Conservation (phyloP, 371 early-diverging fungal species). For the Rozella allomycis region DNA sequence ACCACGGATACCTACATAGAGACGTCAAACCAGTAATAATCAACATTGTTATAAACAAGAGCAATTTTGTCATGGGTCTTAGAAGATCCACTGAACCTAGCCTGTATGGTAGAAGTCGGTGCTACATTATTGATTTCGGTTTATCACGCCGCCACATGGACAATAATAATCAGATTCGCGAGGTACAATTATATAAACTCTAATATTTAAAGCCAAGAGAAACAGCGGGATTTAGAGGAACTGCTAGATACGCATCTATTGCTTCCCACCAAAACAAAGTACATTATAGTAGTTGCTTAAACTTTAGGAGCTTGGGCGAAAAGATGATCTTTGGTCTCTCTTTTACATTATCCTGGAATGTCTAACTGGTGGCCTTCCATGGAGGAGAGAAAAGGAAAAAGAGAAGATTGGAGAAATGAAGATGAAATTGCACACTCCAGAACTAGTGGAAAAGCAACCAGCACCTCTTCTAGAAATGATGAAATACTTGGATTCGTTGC, state of each 20-base stretch:
- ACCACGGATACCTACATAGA: slow-evolving; percentile 29
- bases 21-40: slow-evolving; percentile 53
- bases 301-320: slow-evolving; percentile 35
- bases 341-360: slow-evolving; percentile 44
- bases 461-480: slow-evolving; percentile 14
- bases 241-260: slow-evolving; percentile 42
- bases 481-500: slow-evolving; percentile 17
- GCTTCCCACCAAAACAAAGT: slow-evolving; percentile 32
- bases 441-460: slow-evolving; percentile 24
- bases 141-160: slow-evolving; percentile 12
- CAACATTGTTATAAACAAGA: too few relatives aligned
- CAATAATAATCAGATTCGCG: slow-evolving; percentile 8
- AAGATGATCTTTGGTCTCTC: slow-evolving; percentile 46
- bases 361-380: slow-evolving; percentile 36
- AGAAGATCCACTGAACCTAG: not conserved
- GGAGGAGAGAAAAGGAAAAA: slow-evolving; percentile 33
- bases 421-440: slow-evolving; percentile 8
- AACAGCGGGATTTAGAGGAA: slow-evolving; percentile 40
- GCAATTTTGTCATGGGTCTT: slow-evolving; percentile 27
- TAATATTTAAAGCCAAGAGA: slow-evolving; percentile 8
- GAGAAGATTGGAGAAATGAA: slow-evolving; percentile 23
- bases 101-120: slow-evolving; percentile 2
- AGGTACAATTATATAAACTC: slow-evolving; percentile 7
- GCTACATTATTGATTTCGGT: slow-evolving; percentile 27
- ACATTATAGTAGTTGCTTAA: too few relatives aligned